Evolutionary conservation across 805 yeast species (phyloP).

Genomic region (Komagataella pastoris): DNA sequence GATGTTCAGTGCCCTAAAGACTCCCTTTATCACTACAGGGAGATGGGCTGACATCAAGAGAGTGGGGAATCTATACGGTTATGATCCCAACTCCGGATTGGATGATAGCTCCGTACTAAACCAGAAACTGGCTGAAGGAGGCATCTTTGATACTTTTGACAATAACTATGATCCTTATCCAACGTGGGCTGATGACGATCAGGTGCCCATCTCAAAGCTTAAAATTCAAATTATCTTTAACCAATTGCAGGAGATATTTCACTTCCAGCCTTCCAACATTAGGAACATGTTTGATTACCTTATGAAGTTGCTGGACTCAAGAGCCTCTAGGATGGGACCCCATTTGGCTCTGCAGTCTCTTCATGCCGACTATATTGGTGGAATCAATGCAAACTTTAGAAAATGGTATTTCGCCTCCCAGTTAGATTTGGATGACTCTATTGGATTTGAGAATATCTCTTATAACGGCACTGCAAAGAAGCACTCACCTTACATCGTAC

Average conservation of each 20-base stretch:
- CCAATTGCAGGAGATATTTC: conserved; percentile 50
- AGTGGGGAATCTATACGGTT: conserved; percentile 18
- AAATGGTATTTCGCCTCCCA: conserved; percentile 91
- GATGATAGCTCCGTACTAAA: neutral
- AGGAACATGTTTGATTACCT: conserved; percentile 73
- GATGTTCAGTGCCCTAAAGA: conserved; percentile 27
- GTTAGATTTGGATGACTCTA: conserved; percentile 57
- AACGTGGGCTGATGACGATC: conserved; percentile 27
- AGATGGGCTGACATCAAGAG: conserved; percentile 28
- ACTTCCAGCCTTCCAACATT: conserved; percentile 73
- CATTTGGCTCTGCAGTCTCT: conserved; percentile 56
- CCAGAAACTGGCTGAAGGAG: conserved; percentile 20
- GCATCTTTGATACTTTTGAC: conserved; percentile 28
- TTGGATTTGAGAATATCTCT: neutral
- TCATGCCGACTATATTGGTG: conserved; percentile 90
- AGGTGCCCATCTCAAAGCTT: conserved; percentile 33
- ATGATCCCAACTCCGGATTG: conserved; percentile 13
- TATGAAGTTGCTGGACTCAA: conserved; percentile 72
- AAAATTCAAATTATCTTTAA: conserved; percentile 34
- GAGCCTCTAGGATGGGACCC: conserved; percentile 71
- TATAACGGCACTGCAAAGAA: neutral
- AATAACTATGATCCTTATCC: conserved; percentile 39
- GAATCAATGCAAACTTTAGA: conserved; percentile 72
- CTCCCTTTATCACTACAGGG: conserved; percentile 27
- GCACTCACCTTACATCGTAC: neutral